Evolutionary conservation across 306 rosid species (phyloP).

Genomic region (Cicer yamashitae): DNA sequence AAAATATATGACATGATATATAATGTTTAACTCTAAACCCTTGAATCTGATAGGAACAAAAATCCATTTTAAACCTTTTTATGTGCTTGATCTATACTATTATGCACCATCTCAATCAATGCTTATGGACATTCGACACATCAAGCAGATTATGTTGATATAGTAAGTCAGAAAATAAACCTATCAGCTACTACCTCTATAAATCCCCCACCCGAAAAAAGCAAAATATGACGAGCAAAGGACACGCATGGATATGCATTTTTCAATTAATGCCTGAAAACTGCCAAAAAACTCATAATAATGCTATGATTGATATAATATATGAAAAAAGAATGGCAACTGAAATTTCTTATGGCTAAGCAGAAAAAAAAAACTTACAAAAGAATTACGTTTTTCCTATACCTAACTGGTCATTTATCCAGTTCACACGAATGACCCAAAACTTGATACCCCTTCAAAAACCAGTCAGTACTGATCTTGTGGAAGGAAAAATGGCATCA

Average conservation of each 20-base stretch:
- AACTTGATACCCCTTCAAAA: slow-evolving; percentile 18
- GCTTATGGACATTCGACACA: not conserved
- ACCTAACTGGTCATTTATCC: slow-evolving; percentile 44
- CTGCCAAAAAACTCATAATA: slow-evolving; percentile 31
- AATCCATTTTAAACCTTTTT: not conserved
- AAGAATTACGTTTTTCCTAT: slow-evolving; percentile 46
- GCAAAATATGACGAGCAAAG: not conserved
- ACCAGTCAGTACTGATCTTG: slow-evolving; percentile 11
- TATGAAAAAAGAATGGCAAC: slow-evolving; percentile 48
- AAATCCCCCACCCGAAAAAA: too few relatives aligned
- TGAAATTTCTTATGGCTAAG: slow-evolving; percentile 44
- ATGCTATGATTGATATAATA: slow-evolving; percentile 39
- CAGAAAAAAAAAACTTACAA: slow-evolving; percentile 39
- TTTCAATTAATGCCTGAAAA: slow-evolving; percentile 17
- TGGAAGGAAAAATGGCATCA: not conserved
- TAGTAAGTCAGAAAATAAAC: not conserved
- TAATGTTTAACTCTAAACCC: too few relatives aligned
- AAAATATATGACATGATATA: too few relatives aligned
- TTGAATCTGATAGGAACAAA: not conserved
- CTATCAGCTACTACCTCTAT: not conserved
- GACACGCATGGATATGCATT: slow-evolving; percentile 24
- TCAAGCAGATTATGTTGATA: not conserved
- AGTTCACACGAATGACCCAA: slow-evolving; percentile 35
- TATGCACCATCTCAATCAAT: not conserved
- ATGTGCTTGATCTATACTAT: not conserved